Percentiles rank a stretch among this genome's conserved stretches.
phyloP scores from a whole-genome alignment of 208 protist genomes.

The Leishmania martiniquensis region DNA sequence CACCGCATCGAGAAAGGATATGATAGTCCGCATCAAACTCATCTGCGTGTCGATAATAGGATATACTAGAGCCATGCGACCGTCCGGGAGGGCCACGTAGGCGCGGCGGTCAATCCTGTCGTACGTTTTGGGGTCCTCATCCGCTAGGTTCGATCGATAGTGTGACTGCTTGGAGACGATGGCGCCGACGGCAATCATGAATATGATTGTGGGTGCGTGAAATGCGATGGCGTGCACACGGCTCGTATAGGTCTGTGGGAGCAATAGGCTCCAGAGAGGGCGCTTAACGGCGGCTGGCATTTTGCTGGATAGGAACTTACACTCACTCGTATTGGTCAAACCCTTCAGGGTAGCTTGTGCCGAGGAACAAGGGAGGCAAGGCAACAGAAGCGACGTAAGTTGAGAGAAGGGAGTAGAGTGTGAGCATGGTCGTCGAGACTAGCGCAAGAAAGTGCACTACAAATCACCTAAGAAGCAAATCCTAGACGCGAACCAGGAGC shows the following conservation, averaged over 20 bases:
- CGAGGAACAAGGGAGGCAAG: conserved; percentile 20
- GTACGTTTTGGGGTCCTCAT: conserved; percentile 80
- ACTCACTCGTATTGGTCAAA: background rate
- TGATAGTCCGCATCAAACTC: conserved; percentile 73
- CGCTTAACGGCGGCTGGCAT: conserved; percentile 69
- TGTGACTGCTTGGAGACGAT: conserved; percentile 87
- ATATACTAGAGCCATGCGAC: conserved; percentile 91
- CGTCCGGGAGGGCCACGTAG: conserved; percentile 91
- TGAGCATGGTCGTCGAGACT: background rate
- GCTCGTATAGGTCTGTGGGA: conserved; percentile 78
- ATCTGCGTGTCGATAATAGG: conserved; percentile 86
- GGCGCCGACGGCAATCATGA: conserved; percentile 63
- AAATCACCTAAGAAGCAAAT: background rate
- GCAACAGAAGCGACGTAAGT: conserved; percentile 4
- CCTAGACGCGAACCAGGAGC: background rate
- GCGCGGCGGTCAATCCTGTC: conserved; percentile 91
- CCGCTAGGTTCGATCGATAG: conserved; percentile 80
- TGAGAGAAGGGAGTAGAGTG: background rate
- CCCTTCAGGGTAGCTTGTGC: background rate
- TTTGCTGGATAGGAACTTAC: background rate
- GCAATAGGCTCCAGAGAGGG: conserved; percentile 74
- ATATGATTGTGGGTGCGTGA: conserved; percentile 75
- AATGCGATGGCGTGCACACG: conserved; percentile 69
- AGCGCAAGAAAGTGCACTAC: background rate
- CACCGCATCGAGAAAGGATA: conserved; percentile 83